Conservation (phyloP, 768 basidiomycete genomes). For the Mrakia gelida region DNA sequence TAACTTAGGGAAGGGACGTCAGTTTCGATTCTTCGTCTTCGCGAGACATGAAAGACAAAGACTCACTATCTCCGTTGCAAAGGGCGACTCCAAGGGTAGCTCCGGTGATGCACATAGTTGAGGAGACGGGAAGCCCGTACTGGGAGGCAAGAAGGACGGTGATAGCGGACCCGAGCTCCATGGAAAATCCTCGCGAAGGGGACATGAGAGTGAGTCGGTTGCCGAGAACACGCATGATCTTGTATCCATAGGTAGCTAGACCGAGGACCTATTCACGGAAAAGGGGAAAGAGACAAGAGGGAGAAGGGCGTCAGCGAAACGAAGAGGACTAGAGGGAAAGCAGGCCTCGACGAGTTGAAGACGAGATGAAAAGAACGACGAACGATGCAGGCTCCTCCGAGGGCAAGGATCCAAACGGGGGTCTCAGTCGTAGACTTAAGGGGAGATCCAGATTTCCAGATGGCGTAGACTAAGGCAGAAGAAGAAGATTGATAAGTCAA, state of each 20-base stretch:
- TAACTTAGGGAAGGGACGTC: not conserved
- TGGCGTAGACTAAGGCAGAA: slow-evolving; percentile 36
- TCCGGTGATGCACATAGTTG: slow-evolving; percentile 47
- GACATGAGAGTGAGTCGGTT: too few species aligned
- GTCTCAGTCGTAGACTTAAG: slow-evolving; percentile 41
- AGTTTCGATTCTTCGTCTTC: too few species aligned
- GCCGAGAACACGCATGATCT: slow-evolving; percentile 47
- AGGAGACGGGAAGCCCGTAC: slow-evolving; percentile 43
- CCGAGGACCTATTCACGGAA: slow-evolving; percentile 34
- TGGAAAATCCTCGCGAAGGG: slow-evolving; percentile 49
- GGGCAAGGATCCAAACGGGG: slow-evolving; percentile 47
- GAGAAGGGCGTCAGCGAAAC: too few species aligned
- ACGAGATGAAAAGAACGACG: too few species aligned
- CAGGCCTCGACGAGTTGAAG: too few species aligned
- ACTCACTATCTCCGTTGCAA: slow-evolving; percentile 39
- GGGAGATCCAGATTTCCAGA: slow-evolving; percentile 42
- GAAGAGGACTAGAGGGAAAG: too few species aligned
- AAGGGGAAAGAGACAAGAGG: too few species aligned
- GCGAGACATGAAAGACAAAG: too few species aligned
- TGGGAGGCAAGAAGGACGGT: slow-evolving; percentile 50
- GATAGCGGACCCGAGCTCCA: slow-evolving; percentile 50
- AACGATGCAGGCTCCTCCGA: slow-evolving; percentile 39
- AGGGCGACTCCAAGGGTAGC: slow-evolving; percentile 41
- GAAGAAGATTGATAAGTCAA: not conserved
- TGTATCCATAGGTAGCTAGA: slow-evolving; percentile 44